Evolutionary conservation across 768 basidiomycete species (phyloP).

Genomic region (Neoboletus magnificus): DNA sequence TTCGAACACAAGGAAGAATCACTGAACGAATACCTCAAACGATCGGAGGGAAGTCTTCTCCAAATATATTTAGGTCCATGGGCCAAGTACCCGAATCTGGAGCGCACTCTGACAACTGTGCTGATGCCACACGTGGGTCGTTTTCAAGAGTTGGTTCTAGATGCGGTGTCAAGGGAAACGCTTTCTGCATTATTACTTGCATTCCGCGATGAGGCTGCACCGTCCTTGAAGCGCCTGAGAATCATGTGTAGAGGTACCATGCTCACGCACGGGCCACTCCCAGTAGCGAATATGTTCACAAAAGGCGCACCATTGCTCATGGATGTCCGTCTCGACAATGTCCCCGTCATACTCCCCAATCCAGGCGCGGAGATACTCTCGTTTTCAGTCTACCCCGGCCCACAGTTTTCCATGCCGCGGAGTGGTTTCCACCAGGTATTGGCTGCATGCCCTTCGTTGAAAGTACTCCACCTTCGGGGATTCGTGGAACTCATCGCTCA

Average conservation of each 20-base stretch:
- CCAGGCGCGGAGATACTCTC: conserved; percentile 26
- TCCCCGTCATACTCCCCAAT: conserved; percentile 26
- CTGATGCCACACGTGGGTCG: conserved; percentile 29
- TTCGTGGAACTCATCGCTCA: conserved; percentile 27
- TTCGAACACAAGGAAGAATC: conserved; percentile 30
- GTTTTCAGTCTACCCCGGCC: conserved; percentile 33
- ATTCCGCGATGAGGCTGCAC: conserved; percentile 27
- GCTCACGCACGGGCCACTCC: conserved; percentile 25
- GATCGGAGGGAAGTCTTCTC: conserved; percentile 30
- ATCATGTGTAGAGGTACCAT: conserved; percentile 33
- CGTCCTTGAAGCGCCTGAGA: conserved; percentile 24
- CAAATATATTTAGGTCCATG: conserved; percentile 33
- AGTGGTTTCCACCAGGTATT: conserved; percentile 21
- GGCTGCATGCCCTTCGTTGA: conserved; percentile 19
- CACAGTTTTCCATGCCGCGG: conserved; percentile 29
- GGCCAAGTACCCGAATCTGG: conserved; percentile 30
- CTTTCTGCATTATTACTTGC: conserved; percentile 20
- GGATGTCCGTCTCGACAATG: conserved; percentile 33
- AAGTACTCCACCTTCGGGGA: conserved; percentile 29
- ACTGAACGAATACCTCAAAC: conserved; percentile 31
- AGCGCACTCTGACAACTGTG: conserved; percentile 22
- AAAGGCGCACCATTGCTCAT: conserved; percentile 31
- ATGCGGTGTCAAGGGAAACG: conserved; percentile 30
- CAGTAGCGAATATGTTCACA: conserved; percentile 24
- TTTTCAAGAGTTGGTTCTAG: conserved; percentile 30